Base-by-base conservation (phyloP, 139 green algal species). In the Mesotaenium endlicherianum region DNA sequence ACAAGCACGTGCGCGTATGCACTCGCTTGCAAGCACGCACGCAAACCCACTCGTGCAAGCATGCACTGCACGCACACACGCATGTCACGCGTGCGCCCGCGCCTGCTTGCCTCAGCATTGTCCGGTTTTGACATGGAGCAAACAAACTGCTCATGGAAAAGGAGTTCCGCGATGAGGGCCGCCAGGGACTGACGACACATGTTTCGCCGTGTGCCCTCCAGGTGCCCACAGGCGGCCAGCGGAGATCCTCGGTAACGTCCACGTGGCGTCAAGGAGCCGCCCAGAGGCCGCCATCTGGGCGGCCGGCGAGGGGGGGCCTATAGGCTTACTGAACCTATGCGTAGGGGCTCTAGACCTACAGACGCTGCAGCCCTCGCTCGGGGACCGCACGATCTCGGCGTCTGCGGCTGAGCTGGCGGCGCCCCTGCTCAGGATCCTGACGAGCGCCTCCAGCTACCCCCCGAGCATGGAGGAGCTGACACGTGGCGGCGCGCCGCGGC, bases 221-320 rank as follows among this genome's bases (percentile, higher is more conserved):
- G 81, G 81, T 0, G 31, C 77, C 16, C 74, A 70, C 41, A 47
- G 81, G 74, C 53, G 81, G 53, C 81, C 81, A 16, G 81, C 81
- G 2, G 81, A 87, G 59, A 75, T 87, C 26, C 30, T 87, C 41
- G 81, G 81, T 3, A 75, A 87, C 26, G 81, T 87, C 26, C 58
- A 84, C 47, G 58, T 87, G n/a, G 75, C 81, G 72, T 50, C 47
- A 20, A 42, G 81, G 42, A 34, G 42, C 2, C 30, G 77, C 3
- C 11, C 50, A 16, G 20, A 49, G 4, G 3, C 17, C n/a, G 39
- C 64, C 2, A 80, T 85, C 38, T 85, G 79, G 79, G 39, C 71
- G 30, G 38, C 30, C 20, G 59, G 16, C 26, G 36, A 78, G 20
- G 79, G 79, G 16, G 79, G 79, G 16, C 67, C 79, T 20, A 4